Percentiles rank a stretch among this genome's conserved stretches.
Conservation (phyloP, 2,329 filamentous ascomycete species). For the Cadophora sp. region DNA sequence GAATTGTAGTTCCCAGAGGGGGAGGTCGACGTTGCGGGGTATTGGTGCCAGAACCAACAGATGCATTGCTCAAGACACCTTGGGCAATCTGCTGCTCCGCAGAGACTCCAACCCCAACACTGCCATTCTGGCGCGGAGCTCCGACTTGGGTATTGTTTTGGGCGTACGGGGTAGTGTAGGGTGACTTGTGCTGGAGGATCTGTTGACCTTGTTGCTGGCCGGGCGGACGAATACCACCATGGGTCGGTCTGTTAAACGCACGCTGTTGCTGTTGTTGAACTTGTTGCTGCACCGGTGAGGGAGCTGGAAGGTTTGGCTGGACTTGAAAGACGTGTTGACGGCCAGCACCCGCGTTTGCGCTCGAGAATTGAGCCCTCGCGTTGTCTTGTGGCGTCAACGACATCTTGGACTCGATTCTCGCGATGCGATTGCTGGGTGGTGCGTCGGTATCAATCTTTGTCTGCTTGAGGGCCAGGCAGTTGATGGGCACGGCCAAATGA, state of each 20-base stretch:
- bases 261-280: slow-evolving; percentile 33
- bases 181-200: slow-evolving; percentile 39
- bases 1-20: slow-evolving; percentile 43
- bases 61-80: slow-evolving; percentile 42
- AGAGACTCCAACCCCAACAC: slow-evolving; percentile 37
- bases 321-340: slow-evolving; percentile 39
- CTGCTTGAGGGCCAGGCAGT: slow-evolving; percentile 1
- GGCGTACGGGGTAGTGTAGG: slow-evolving; percentile 43
- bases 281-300: slow-evolving; percentile 38
- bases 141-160: slow-evolving; percentile 37
- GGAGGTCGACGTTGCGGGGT: slow-evolving; percentile 44
- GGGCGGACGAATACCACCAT: slow-evolving; percentile 39
- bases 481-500: slow-evolving; percentile 10
- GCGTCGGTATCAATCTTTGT: slow-evolving; percentile 18
- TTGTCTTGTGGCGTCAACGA: slow-evolving; percentile 43
- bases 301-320: slow-evolving; percentile 37
- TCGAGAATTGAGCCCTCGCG: slow-evolving; percentile 36
- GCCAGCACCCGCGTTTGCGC: slow-evolving; percentile 28
- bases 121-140: slow-evolving; percentile 38
- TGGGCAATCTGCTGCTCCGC: slow-evolving; percentile 46
- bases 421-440: slow-evolving; percentile 17
- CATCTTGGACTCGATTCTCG: slow-evolving; percentile 33
- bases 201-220: slow-evolving; percentile 28
- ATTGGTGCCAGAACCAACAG: slow-evolving; percentile 35
- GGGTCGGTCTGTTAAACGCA: slow-evolving; percentile 36